phyloP scores from a whole-genome alignment of 2,329 filamentous ascomycete genomes.

The Monilinia fructicola region DNA sequence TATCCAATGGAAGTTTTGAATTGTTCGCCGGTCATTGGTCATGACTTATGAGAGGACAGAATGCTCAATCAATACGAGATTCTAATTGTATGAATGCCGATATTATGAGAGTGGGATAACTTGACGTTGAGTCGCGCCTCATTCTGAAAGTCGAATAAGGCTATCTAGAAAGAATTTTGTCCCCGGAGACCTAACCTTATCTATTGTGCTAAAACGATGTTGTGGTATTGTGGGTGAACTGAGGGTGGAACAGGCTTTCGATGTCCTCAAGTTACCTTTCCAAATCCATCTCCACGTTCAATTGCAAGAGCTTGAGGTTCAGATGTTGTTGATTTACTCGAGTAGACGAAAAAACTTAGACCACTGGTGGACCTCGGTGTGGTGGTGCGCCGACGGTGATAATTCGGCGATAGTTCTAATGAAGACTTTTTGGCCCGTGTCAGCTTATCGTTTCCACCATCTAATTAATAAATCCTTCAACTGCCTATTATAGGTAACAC shows the following conservation, averaged over 20 bases:
- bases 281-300: neutral
- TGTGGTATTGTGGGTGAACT: neutral
- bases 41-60: no score
- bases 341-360: neutral
- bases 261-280: neutral
- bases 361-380: no score
- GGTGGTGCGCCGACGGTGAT: slow-evolving; percentile 14
- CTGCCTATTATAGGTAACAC: neutral
- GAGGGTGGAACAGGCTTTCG: neutral
- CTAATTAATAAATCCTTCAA: neutral
- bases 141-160: neutral
- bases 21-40: neutral
- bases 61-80: neutral
- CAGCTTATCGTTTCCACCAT: slow-evolving; percentile 10
- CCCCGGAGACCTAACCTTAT: neutral
- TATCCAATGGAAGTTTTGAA: neutral
- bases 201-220: neutral
- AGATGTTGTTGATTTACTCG: neutral
- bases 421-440: neutral
- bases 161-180: neutral
- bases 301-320: no score
- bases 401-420: slow-evolving; percentile 17
- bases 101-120: neutral
- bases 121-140: neutral
- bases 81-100: no score